Conservation (phyloP, 805 yeast species). For the Torulaspora delbrueckii region DNA sequence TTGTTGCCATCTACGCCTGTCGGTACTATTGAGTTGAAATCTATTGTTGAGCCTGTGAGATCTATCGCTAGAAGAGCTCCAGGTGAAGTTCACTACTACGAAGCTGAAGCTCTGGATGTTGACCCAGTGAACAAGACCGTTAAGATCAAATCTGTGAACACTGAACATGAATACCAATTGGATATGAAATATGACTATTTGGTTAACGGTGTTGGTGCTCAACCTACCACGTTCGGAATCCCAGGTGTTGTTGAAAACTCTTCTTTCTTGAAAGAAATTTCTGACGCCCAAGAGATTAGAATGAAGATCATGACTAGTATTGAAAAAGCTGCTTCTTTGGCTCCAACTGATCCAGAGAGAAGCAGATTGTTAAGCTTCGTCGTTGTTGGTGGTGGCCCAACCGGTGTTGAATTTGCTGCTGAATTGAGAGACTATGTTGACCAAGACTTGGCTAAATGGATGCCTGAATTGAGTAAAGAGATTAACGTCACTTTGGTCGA, state of each 20-base stretch:
- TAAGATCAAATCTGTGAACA: constrained; percentile 52
- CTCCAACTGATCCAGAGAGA: constrained; percentile 69
- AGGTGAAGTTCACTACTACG: constrained; percentile 76
- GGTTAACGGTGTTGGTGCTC: constrained; percentile 92
- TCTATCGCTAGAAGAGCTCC: constrained; percentile 72
- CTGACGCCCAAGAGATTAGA: constrained; percentile 82
- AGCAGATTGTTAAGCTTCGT: constrained; percentile 79
- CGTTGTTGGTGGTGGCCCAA: constrained; percentile 98
- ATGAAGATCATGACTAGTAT: constrained; percentile 77
- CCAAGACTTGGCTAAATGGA: constrained; percentile 84
- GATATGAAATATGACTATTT: constrained; percentile 68
- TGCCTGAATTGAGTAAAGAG: constrained; percentile 79
- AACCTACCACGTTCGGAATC: constrained; percentile 89
- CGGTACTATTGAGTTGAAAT: constrained; percentile 83
- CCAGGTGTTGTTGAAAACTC: constrained; percentile 92
- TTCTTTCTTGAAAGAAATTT: constrained; percentile 81
- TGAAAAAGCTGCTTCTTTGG: constrained; percentile 81
- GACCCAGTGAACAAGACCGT: constrained; percentile 67
- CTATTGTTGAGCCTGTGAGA: constrained; percentile 91
- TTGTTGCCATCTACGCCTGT: constrained; percentile 91
- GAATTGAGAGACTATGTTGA: constrained; percentile 91
- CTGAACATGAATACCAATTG: constrained; percentile 44
- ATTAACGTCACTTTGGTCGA: constrained; percentile 81
- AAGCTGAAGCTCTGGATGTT: constrained; percentile 83
- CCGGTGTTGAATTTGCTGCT: constrained; percentile 97